Conservation (phyloP, 2,329 filamentous ascomycete species). For the Chalaropsis ovoidea region DNA sequence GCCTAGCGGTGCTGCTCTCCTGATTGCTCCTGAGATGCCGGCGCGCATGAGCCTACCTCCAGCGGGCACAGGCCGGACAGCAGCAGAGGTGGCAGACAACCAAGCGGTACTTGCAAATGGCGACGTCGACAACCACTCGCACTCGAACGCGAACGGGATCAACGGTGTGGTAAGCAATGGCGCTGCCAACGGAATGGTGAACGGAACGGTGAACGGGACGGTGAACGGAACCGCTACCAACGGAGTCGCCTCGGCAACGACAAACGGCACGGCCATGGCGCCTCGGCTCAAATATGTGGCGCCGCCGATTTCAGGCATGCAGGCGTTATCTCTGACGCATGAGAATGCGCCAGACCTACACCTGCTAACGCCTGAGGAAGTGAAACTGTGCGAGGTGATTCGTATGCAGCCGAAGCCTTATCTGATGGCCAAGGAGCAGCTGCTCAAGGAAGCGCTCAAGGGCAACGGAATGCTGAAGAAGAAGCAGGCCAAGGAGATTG, state of each 20-base stretch:
- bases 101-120: conserved; percentile 34
- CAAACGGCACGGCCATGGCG: conserved; percentile 31
- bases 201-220: conserved; percentile 35
- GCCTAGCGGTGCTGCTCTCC: conserved; percentile 61
- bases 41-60: conserved; percentile 41
- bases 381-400: conserved; percentile 73
- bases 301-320: conserved; percentile 50
- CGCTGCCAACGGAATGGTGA: conserved; percentile 36
- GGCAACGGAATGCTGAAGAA: conserved; percentile 82
- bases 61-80: conserved; percentile 28
- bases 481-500: conserved; percentile 83
- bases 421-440: conserved; percentile 81
- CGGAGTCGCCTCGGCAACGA: conserved; percentile 34
- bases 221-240: conserved; percentile 24
- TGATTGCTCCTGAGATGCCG: conserved; percentile 71
- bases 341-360: conserved; percentile 76
- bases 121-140: conserved; percentile 31
- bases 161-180: conserved; percentile 47
- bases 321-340: conserved; percentile 57
- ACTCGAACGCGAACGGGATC: conserved; percentile 38
- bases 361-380: conserved; percentile 72
- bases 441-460: conserved; percentile 85
- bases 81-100: conserved; percentile 29
- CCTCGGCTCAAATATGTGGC: conserved; percentile 44
- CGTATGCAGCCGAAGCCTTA: conserved; percentile 90